These are phyloP conservation scores for Silene noctiflora DNA, from an alignment of 179 eudicot genomes.

Conservation along the genomic window DNA sequence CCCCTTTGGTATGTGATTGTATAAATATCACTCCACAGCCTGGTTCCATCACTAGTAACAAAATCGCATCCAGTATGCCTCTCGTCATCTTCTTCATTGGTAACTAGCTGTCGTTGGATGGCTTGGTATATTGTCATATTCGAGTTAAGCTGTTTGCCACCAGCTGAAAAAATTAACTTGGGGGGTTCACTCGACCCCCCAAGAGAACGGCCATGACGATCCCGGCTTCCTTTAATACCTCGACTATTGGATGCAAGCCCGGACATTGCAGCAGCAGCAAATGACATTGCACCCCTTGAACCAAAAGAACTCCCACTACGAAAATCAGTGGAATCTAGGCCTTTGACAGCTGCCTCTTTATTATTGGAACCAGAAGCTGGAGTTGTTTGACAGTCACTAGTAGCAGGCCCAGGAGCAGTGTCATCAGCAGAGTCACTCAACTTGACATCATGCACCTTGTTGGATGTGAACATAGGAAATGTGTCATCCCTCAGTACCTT, in stretches of 20 bases:
- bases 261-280: slow-evolving; percentile 99
- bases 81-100: slow-evolving; percentile 91
- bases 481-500: slow-evolving; percentile 73
- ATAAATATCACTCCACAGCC: slow-evolving; percentile 85
- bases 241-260: slow-evolving; percentile 87
- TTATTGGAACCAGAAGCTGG: slow-evolving; percentile 70
- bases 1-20: slow-evolving; percentile 77
- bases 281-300: slow-evolving; percentile 97
- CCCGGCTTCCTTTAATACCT: slow-evolving; percentile 73
- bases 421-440: slow-evolving; percentile 72
- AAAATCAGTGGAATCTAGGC: slow-evolving; percentile 56
- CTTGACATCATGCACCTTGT: slow-evolving; percentile 84
- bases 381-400: slow-evolving; percentile 60
- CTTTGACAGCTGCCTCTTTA: slow-evolving; percentile 52
- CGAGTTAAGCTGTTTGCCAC: slow-evolving; percentile 82
- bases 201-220: slow-evolving; percentile 66
- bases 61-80: slow-evolving; percentile 55
- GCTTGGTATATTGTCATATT: slow-evolving; percentile 96
- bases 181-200: slow-evolving; percentile 61
- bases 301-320: slow-evolving; percentile 64
- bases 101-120: slow-evolving; percentile 78
- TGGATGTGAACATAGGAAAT: slow-evolving; percentile 63
- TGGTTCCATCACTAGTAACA: slow-evolving; percentile 76
- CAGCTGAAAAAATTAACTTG: slow-evolving; percentile 70
- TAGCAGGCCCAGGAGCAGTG: slow-evolving; percentile 42